phyloP scores from a whole-genome alignment of 345 rosid genomes.

The Salix udensis region DNA sequence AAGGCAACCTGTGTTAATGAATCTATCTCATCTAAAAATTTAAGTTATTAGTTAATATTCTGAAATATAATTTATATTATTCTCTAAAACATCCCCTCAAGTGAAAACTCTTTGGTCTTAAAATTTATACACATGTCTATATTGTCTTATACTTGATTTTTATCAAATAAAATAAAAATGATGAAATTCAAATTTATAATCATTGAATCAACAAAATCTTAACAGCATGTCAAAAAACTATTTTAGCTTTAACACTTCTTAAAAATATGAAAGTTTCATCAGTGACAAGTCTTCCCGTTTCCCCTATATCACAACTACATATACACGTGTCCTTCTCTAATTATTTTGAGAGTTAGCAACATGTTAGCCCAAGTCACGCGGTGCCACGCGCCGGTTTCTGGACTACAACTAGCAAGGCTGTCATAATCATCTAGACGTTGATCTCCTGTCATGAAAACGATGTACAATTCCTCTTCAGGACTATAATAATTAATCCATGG shows the following conservation, averaged over 20 bases:
- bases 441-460: background rate
- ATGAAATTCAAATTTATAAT: accelerated
- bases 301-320: background rate
- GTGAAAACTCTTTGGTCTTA: too few relatives aligned
- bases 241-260: too few relatives aligned
- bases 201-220: accelerated
- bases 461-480: background rate
- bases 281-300: background rate
- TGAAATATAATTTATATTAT: too few relatives aligned
- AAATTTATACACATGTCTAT: too few relatives aligned
- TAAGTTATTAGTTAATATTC: too few relatives aligned
- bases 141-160: too few relatives aligned
- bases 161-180: too few relatives aligned
- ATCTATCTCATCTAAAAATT: too few relatives aligned
- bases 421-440: background rate
- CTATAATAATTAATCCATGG: background rate
- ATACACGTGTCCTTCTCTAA: too few relatives aligned
- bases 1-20: background rate
- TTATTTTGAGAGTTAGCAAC: too few relatives aligned
- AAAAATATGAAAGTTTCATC: background rate
- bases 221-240: too few relatives aligned
- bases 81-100: too few relatives aligned
- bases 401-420: background rate
- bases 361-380: background rate
- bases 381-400: background rate